These are phyloP conservation scores for Arthroderma uncinatum DNA, from an alignment of 2,329 filamentous ascomycete genomes.

Conservation along the genomic window DNA sequence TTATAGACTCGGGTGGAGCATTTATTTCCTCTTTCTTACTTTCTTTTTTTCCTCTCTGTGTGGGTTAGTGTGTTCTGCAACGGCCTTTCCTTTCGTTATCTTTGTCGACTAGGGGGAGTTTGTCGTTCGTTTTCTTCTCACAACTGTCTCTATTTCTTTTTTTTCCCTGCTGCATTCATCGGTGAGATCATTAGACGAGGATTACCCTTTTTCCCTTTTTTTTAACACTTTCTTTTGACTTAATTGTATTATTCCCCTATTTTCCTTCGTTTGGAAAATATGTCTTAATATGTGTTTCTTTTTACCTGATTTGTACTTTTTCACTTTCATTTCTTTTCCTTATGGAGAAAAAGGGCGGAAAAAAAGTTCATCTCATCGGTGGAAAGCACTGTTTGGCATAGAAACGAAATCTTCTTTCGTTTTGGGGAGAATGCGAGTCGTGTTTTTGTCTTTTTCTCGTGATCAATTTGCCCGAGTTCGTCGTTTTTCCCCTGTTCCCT, in stretches of 20 bases:
- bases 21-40: slow-evolving; percentile 8
- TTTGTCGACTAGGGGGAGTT: background rate
- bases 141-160: background rate
- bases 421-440: background rate
- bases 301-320: slow-evolving; percentile 1
- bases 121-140: background rate
- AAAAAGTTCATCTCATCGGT: slow-evolving; percentile 4
- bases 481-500: background rate
- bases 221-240: background rate
- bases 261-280: slow-evolving; percentile 8
- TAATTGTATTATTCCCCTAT: slow-evolving; percentile 1
- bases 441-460: background rate
- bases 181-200: slow-evolving; percentile 3
- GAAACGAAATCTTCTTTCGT: slow-evolving; percentile 2
- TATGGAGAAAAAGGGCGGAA: background rate
- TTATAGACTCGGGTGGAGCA: slow-evolving; percentile 18
- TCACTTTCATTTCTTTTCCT: slow-evolving; percentile 8
- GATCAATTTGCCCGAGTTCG: background rate
- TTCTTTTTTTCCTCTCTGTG: slow-evolving; percentile 4
- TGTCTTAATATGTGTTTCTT: slow-evolving; percentile 4
- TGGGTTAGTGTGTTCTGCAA: slow-evolving; percentile 2
- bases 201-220: background rate
- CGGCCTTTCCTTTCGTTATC: background rate
- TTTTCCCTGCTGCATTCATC: slow-evolving; percentile 9
- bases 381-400: slow-evolving; percentile 5